These are phyloP conservation scores for Melanomma pulvis-pyrius DNA, from an alignment of 495 filamentous ascomycete genomes.

Conservation along the genomic window DNA sequence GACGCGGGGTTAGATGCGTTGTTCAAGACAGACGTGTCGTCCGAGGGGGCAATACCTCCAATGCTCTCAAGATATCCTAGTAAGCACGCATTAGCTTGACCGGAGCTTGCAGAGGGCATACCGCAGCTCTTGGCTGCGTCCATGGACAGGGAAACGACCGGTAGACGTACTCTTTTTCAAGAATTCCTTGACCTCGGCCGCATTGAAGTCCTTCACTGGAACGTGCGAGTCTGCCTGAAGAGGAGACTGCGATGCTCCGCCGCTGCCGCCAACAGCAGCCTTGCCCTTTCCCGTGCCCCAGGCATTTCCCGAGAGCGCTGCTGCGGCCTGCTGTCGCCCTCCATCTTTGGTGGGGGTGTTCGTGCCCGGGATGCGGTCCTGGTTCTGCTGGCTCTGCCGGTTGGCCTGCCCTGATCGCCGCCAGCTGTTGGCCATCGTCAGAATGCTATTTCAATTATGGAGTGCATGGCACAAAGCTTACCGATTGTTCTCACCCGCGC, in stretches of 20 bases:
- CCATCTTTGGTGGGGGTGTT: constrained; percentile 34
- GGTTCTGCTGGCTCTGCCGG: constrained; percentile 22
- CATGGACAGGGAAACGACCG: neutral
- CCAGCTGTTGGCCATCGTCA: constrained; percentile 21
- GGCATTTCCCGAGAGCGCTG: constrained; percentile 31
- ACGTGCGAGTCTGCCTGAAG: constrained; percentile 31
- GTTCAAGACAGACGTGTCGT: neutral
- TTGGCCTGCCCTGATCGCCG: constrained; percentile 16
- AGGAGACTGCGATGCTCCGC: constrained; percentile 5
- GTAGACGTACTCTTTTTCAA: constrained; percentile 38
- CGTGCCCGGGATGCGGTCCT: constrained; percentile 24
- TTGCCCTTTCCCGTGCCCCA: constrained; percentile 32
- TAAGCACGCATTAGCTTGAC: constrained; percentile 6
- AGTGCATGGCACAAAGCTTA: constrained; percentile 12
- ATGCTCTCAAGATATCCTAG: constrained; percentile 25
- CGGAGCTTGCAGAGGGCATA: neutral
- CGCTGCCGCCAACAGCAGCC: constrained; percentile 18
- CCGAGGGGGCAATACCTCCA: constrained; percentile 13
- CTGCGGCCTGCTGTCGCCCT: constrained; percentile 23
- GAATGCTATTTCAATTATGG: neutral
- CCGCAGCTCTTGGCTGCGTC: neutral
- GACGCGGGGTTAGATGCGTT: constrained; percentile 8
- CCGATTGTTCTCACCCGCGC: constrained; percentile 37
- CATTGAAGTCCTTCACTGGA: constrained; percentile 36
- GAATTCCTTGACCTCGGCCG: constrained; percentile 34